Base-by-base conservation (phyloP, 1,139 yeast species). In the Geotrichum histeridarum region DNA sequence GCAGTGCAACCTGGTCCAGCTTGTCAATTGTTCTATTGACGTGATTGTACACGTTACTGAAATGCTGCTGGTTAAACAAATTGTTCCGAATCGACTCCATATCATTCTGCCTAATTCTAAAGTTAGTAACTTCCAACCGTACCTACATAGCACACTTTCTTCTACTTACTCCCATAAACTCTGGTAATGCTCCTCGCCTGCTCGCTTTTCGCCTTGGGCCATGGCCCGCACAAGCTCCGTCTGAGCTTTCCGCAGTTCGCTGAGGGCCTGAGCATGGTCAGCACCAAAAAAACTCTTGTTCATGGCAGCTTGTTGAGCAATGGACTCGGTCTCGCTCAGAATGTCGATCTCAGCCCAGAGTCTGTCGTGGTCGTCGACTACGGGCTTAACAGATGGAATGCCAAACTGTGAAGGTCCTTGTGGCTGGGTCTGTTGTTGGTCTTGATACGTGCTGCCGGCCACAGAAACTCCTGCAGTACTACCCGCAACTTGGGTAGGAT, bases 301-400 rank as follows among this genome's bases (percentile, higher is more conserved):
- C 33, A 71, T 63, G 47, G 74, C 72, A 0, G 82, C 81, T 53
- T 83, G 81, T 15, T 71, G 72, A 0, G 90, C 83, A 78, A 86
- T 78, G 55, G 74, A 75, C 55, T 80, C 79, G 3, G 90, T 95
- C 61, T 88, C 96, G 61, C 88, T 93, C 58, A 91, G 74, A 0
- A 87, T 87, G 64, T 87, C 96, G 48, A 90, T 84, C 64, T 89
- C 95, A 2, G 94, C 84, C 95, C 96, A 90, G 51, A 88, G 72
- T 63, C 80, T 77, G 68, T 88, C 95, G 72, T 83, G 89, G 2
- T 64, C 59, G 42, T 69, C 69, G 2, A 69, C 68, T 0, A 64
- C 63, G 1, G 70, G 72, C 48, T 57, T 58, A 4, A 69, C 72
- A 14, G 67, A 61, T 1, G 72, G 71, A 14, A 68, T 60, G 48